Percentiles rank a stretch among this genome's conserved stretches.
These are phyloP conservation scores for Trichophyton mentagrophytes DNA, from an alignment of 2,329 filamentous ascomycete genomes.

Conservation along the genomic window DNA sequence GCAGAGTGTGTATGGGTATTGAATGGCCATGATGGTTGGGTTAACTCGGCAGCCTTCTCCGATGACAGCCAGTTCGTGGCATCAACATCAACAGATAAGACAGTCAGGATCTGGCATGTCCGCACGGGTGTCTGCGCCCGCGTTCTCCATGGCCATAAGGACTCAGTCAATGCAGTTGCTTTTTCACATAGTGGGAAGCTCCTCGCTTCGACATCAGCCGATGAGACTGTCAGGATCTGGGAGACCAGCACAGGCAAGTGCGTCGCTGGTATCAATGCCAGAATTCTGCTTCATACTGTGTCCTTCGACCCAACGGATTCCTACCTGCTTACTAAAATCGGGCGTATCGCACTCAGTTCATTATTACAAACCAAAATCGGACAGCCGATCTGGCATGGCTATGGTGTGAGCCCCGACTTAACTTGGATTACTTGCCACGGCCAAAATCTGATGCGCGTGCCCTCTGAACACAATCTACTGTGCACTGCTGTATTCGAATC, in stretches of 20 bases:
- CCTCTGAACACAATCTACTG: neutral
- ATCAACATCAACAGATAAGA: neutral
- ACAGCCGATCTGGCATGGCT: neutral
- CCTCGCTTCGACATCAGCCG: slow-evolving; percentile 53
- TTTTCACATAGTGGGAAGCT: neutral
- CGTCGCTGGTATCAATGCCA: neutral
- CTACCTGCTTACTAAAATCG: neutral
- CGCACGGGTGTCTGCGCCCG: neutral
- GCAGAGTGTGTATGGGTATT: slow-evolving; percentile 28
- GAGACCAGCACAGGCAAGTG: slow-evolving; percentile 39
- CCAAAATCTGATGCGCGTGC: neutral
- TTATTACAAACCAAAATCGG: neutral
- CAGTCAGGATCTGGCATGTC: slow-evolving; percentile 1
- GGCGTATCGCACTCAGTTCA: neutral
- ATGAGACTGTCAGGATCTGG: slow-evolving; percentile 89
- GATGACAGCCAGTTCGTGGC: neutral
- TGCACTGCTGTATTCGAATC: neutral
- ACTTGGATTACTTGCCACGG: slow-evolving; percentile 3
- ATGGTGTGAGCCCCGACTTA: neutral
- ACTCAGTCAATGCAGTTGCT: neutral
- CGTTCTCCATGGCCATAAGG: neutral
- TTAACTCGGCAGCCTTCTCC: neutral
- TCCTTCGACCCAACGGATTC: neutral
- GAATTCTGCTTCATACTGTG: neutral
- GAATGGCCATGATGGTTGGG: neutral